Evolutionary conservation across 164 flowering plant species (phyloP), one percentile per base, ranked within the genome.

Genomic region (Macadamia integrifolia): DNA sequence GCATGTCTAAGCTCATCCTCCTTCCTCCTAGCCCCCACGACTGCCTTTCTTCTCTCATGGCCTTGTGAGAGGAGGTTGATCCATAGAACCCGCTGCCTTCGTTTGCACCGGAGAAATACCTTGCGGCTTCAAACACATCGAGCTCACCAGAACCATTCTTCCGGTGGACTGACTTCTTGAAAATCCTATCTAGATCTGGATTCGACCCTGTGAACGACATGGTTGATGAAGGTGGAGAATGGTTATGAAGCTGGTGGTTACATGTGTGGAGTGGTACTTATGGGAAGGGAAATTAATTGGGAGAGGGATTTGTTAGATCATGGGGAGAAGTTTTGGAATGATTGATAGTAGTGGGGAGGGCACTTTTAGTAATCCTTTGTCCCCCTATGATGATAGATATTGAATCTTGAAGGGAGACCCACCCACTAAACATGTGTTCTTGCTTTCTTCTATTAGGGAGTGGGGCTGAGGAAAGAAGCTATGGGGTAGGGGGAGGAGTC

Each of bases 41-140:
- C 28, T 74, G 77, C 60, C 69, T 77, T 49, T 85, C 80, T 48
- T 77, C 83, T 72, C 62, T 78, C 69, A 68, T 58, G 35, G 35
- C 44, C 63, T 77, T 82, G 40, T 71, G 82, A 9, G 78, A 60
- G 9, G 61, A 66, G 50, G 65, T 28, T 49, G 73, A 60, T 17
- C 76, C 71, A 6, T 53, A 13, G 46, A 53, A 63, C 9, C 59
- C 74, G 23, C n/a, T 6, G 29, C 55, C 65, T 55, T 86, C 87
- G 48, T 73, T 77, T 71, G 72, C 73, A 6, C 77, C 89, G 3
- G 93, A 82, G 81, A 91, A 93, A 66, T 91, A 93, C n/a, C 81
- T 57, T 2, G 90, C 82, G 0, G 98, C 98, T 67, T 93, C 97
- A 46, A 93, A 93, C 30, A 93, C 97, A 48, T 89, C 96, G 49